Base-by-base conservation (phyloP, 1,139 yeast species). In the Nakaseomyces bracarensis region DNA sequence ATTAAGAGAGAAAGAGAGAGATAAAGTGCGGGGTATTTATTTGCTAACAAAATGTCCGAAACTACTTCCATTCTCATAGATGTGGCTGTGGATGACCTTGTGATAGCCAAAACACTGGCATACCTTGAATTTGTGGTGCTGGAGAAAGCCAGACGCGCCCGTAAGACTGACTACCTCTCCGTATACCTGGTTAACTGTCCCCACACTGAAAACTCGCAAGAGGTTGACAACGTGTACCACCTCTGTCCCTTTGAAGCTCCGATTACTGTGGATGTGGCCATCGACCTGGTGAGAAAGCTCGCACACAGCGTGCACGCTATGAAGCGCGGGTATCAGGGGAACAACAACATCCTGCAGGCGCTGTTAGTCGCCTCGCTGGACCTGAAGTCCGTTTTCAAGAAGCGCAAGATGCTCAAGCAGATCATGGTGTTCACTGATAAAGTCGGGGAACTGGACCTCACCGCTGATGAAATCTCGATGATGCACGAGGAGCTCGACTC, bases 381-480 rank as follows among this genome's bases (percentile, higher is more conserved):
- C 44, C 59, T 66, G 36, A 53, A 51, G 19, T 56, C 51, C 9
- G 50, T 54, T 31, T 65, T 69, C 44, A 49, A 53, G 23, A 56
- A 56, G 25, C 55, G 63, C 29, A 69, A 67, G 48, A 58, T 61
- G 47, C 47, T 50, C 31, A 63, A 60, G 48, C 65, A 60, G 49
- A 56, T 79, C 23, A 66, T 72, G 26, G 62, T 79, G 4, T 57
- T 77, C 15, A 69, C 82, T 9, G 68, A 70, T 46, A 72, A 63
- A 16, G 43, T 54, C 15, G 50, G 58, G 28, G 68, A 70, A 1
- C 54, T 70, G n/a, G 67, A 63, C 27, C 58, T 67, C 42, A 57
- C 50, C 13, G 58, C 51, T 5, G 57, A 51, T 2, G 62, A 60
- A 29, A 44, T 55, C 19, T 49, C 45, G 3, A 48, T 52, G 13